These are phyloP conservation scores for Vinca minor DNA, from an alignment of 257 asterid species.

Conservation along the genomic window DNA sequence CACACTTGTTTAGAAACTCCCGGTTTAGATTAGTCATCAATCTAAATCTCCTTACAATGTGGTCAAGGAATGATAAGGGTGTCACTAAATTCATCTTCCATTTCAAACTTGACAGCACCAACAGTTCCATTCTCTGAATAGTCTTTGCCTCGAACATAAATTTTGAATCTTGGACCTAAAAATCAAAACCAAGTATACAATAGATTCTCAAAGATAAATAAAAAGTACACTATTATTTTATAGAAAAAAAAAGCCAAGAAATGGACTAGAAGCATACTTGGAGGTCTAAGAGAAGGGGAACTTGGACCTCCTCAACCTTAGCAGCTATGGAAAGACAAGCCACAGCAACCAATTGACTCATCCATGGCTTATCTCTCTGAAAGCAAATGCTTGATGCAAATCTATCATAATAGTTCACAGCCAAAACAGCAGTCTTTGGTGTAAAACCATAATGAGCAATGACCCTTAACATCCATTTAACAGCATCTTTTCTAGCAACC, in stretches of 20 bases:
- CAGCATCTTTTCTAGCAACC: slow-evolving; percentile 47
- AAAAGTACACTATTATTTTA: too few relatives aligned
- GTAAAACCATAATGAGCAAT: slow-evolving; percentile 48
- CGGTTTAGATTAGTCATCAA: slow-evolving; percentile 40
- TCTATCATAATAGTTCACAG: slow-evolving; percentile 64
- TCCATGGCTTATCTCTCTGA: slow-evolving; percentile 92
- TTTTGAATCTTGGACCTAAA: slow-evolving; percentile 58
- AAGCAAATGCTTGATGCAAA: slow-evolving; percentile 46
- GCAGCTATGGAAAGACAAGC: slow-evolving; percentile 97
- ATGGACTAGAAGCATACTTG: slow-evolving; percentile 50
- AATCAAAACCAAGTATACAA: slow-evolving; percentile 15
- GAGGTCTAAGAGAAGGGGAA: slow-evolving; percentile 73
- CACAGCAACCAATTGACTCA: slow-evolving; percentile 81
- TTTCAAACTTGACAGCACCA: slow-evolving; percentile 60
- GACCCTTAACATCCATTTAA: slow-evolving; percentile 69
- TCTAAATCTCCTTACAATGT: slow-evolving; percentile 65
- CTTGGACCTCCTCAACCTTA: slow-evolving; percentile 86
- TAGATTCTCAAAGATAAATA: too few relatives aligned
- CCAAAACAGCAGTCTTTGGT: slow-evolving; percentile 58
- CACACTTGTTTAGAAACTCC: slow-evolving; percentile 60
- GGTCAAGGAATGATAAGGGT: slow-evolving; percentile 75
- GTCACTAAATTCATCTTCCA: slow-evolving; percentile 92
- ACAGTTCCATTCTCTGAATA: slow-evolving; percentile 79
- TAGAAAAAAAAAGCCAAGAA: not conserved
- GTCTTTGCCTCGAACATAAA: slow-evolving; percentile 79